Percentiles rank a stretch among this genome's conserved stretches.
phyloP scores from a whole-genome alignment of 768 basidiomycete genomes.

The Cystobasidium ongulense region DNA sequence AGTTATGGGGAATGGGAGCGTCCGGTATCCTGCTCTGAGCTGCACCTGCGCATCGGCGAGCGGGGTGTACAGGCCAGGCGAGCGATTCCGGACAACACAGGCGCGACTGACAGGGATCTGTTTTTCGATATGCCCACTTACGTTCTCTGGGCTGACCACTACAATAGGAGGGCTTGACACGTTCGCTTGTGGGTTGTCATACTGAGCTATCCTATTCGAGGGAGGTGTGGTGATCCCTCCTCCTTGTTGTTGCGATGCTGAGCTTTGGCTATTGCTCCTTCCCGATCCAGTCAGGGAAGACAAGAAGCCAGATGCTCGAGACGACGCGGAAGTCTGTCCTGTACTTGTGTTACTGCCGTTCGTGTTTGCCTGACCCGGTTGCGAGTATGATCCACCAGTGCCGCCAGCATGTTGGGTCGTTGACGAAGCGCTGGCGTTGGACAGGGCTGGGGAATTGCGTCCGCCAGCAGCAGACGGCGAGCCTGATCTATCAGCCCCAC shows the following conservation, averaged over 20 bases:
- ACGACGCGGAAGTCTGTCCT: background rate
- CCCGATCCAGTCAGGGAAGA: constrained; percentile 9
- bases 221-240: constrained; percentile 7
- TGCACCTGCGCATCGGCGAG: background rate
- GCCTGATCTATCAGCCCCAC: constrained; percentile 32
- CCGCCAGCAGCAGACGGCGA: background rate
- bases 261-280: constrained; percentile 8
- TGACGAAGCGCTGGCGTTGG: background rate
- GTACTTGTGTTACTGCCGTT: background rate
- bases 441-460: background rate
- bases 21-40: background rate
- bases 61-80: background rate
- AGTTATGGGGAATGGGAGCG: background rate
- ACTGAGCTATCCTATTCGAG: constrained; percentile 5
- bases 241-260: constrained; percentile 4
- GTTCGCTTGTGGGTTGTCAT: constrained; percentile 2
- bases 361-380: background rate
- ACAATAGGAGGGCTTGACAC: constrained; percentile 43
- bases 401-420: background rate
- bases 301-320: constrained; percentile 24
- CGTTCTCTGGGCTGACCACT: constrained; percentile 44
- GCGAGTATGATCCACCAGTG: background rate
- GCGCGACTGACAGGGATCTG: constrained; percentile 7
- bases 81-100: background rate
- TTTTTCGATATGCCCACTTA: constrained; percentile 15